Evolutionary conservation across 192 early-diverging fungal genomes (phyloP).

Genomic region (Podila minutissima): DNA sequence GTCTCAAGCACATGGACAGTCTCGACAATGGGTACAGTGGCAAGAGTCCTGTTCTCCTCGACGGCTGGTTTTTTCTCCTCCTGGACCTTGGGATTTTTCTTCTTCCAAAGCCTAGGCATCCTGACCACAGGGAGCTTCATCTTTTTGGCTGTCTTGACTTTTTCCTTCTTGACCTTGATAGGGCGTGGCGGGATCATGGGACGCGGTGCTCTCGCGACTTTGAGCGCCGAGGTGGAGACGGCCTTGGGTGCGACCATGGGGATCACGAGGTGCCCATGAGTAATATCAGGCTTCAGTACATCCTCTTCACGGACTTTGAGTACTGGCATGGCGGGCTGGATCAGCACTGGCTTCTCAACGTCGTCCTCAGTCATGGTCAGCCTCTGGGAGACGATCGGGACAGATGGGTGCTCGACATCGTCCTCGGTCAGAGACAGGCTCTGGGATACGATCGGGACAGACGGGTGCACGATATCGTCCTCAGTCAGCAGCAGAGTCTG

Average conservation of each 20-base stretch:
- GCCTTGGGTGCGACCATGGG: conserved; percentile 1
- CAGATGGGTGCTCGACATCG: conserved; percentile 23
- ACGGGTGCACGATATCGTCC: conserved; percentile 9
- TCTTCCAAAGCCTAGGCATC: not conserved
- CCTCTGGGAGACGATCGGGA: conserved; percentile 1
- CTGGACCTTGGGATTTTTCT: conserved; percentile 3
- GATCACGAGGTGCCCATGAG: conserved; percentile 14
- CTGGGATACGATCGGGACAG: not conserved
- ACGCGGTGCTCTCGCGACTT: conserved; percentile 14
- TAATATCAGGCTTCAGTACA: conserved; percentile 19
- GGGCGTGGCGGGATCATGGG: conserved; percentile 20
- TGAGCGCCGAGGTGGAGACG: conserved; percentile 4
- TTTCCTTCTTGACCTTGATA: not conserved
- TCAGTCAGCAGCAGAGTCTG: conserved; percentile 1
- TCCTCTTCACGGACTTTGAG: conserved; percentile 12
- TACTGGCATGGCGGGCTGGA: not conserved
- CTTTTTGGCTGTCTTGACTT: conserved; percentile 5
- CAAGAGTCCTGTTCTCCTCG: not conserved
- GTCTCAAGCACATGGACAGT: not conserved
- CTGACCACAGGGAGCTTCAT: not conserved
- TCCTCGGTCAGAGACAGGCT: conserved; percentile 13
- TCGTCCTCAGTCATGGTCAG: conserved; percentile 25
- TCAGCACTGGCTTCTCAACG: conserved; percentile 11
- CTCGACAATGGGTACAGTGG: conserved; percentile 6
- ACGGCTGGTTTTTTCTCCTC: not conserved